Percentiles rank a stretch among this genome's conserved stretches.
These are phyloP conservation scores for Botrytis deweyae DNA, from an alignment of 2,329 filamentous ascomycete species.

Conservation along the genomic window DNA sequence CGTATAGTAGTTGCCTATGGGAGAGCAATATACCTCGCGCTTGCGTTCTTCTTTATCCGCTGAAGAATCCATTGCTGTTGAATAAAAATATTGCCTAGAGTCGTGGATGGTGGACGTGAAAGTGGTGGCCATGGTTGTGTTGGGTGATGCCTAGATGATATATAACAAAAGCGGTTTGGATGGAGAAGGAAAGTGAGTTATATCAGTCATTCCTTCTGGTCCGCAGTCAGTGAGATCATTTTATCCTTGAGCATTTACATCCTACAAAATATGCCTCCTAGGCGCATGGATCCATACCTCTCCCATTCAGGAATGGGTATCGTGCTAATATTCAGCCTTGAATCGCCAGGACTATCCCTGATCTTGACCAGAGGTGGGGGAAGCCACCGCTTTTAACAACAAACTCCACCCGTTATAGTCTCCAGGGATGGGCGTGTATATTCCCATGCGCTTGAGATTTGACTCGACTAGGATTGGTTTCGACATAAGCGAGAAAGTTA, in stretches of 20 bases:
- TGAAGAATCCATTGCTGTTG: constrained; percentile 35
- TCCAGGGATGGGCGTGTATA: background rate
- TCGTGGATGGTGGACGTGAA: constrained; percentile 28
- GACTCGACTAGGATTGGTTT: constrained; percentile 4
- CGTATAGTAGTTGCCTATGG: background rate
- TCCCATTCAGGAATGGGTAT: constrained; percentile 26
- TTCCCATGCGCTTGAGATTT: constrained; percentile 20
- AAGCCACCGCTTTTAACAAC: constrained; percentile 4
- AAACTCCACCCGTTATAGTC: constrained; percentile 19
- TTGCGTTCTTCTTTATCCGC: constrained; percentile 41
- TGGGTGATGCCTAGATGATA: constrained; percentile 20
- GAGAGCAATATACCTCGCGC: constrained; percentile 36
- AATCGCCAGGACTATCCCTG: constrained; percentile 25
- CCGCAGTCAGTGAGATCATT: constrained; percentile 32
- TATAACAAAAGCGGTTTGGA: constrained; percentile 8
- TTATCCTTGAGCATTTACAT: constrained; percentile 29
- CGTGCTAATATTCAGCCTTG: constrained; percentile 34
- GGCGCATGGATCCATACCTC: constrained; percentile 20
- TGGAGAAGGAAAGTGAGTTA: constrained; percentile 19
- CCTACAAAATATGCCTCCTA: constrained; percentile 20
- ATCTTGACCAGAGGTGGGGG: constrained; percentile 10
- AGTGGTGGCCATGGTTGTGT: constrained; percentile 29
- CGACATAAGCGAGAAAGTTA: background rate
- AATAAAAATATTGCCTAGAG: constrained; percentile 33
- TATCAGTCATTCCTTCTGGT: constrained; percentile 19